Evolutionary conservation across 2,329 filamentous ascomycete genomes (phyloP).

Genomic region (Sordariomycetes sp.): DNA sequence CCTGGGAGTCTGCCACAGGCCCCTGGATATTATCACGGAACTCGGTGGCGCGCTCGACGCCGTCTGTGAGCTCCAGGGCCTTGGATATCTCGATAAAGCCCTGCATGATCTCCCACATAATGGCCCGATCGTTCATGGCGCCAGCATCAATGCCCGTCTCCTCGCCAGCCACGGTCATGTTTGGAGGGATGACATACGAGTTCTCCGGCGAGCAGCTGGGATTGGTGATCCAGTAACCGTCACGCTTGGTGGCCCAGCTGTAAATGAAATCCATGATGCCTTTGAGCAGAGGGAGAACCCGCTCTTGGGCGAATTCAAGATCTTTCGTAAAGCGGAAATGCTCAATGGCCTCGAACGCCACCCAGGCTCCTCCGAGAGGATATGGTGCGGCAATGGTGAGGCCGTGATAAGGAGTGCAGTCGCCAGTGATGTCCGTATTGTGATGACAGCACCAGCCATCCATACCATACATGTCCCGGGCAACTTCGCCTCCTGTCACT

Average conservation of each 20-base stretch:
- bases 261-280: slow-evolving; percentile 18
- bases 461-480: slow-evolving; percentile 25
- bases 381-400: slow-evolving; percentile 6
- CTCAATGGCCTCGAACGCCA: slow-evolving; percentile 4
- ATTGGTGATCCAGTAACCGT: slow-evolving; percentile 14
- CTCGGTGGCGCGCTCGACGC: slow-evolving; percentile 2
- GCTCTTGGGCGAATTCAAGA: slow-evolving; percentile 13
- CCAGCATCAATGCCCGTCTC: slow-evolving; percentile 6
- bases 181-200: slow-evolving; percentile 10
- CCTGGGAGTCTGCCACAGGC: background rate
- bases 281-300: slow-evolving; percentile 16
- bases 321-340: slow-evolving; percentile 1
- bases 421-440: slow-evolving; percentile 26
- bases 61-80: slow-evolving; percentile 5
- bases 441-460: slow-evolving; percentile 23
- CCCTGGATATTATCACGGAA: slow-evolving; percentile 5
- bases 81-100: slow-evolving; percentile 6
- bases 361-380: slow-evolving; percentile 4
- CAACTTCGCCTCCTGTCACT: no score
- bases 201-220: slow-evolving; percentile 18
- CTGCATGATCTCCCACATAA: slow-evolving; percentile 7
- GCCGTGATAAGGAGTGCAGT: slow-evolving; percentile 9
- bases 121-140: slow-evolving; percentile 7
- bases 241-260: slow-evolving; percentile 17
- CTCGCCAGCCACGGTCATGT: slow-evolving; percentile 3